phyloP scores from a whole-genome alignment of 2,329 filamentous ascomycete genomes.

The Penicillium corylophilum region DNA sequence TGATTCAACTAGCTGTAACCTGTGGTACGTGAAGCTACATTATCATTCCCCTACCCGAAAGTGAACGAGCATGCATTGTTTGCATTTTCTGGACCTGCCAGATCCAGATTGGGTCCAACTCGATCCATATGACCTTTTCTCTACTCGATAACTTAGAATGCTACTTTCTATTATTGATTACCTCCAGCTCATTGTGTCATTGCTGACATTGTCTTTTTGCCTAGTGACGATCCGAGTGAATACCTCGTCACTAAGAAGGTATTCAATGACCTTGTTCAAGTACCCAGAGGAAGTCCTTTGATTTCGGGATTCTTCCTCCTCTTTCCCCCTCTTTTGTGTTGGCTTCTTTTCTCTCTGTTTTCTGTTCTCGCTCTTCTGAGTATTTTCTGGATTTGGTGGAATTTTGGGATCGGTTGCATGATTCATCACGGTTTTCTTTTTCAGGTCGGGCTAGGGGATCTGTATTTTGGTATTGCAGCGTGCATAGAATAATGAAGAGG shows the following conservation, averaged over 20 bases:
- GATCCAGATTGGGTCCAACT: background rate
- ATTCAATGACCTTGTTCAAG: background rate
- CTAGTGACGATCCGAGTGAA: background rate
- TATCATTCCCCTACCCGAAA: background rate
- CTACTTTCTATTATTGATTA: background rate
- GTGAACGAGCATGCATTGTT: background rate
- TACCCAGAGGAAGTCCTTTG: background rate
- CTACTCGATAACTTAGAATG: background rate
- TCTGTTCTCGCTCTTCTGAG: background rate
- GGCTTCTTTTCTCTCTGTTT: slow-evolving; percentile 7
- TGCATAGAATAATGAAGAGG: slow-evolving; percentile 27
- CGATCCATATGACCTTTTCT: background rate
- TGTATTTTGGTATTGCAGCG: slow-evolving; percentile 17
- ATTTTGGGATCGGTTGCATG: slow-evolving; percentile 18
- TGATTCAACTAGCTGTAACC: background rate
- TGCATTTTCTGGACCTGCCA: background rate
- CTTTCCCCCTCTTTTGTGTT: background rate
- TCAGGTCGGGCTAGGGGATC: slow-evolving; percentile 11
- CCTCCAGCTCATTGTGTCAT: background rate
- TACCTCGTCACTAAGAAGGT: background rate
- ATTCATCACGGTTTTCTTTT: slow-evolving; percentile 14
- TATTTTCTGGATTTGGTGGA: slow-evolving; percentile 13
- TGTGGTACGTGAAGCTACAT: background rate
- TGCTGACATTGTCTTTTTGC: background rate
- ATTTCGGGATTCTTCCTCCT: background rate